A percentile compares a stretch with the other conserved stretches of the same genome.
Evolutionary conservation across 1,139 yeast species (phyloP).

Genomic region (Diutina siamensis): DNA sequence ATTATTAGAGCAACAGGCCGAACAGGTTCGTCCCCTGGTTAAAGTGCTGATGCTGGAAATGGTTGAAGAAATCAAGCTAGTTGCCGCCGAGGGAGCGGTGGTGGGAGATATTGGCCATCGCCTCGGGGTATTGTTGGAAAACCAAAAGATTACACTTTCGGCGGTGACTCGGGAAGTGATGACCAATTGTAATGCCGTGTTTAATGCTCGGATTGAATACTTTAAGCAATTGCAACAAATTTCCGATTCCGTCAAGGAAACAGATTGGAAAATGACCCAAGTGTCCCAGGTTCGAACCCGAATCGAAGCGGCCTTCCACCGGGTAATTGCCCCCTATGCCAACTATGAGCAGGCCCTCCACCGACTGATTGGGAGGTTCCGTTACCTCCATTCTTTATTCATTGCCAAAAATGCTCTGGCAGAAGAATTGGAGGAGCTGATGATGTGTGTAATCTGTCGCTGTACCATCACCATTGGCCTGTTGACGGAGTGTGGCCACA

Average conservation of each 20-base stretch:
- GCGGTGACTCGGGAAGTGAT: slow-evolving; percentile 37
- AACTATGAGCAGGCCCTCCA: neutral
- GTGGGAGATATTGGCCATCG: neutral
- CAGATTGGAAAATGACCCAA: neutral
- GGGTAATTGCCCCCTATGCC: neutral
- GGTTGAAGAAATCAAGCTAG: neutral
- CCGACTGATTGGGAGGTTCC: slow-evolving; percentile 1
- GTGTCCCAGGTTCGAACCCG: neutral
- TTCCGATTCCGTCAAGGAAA: slow-evolving; percentile 59
- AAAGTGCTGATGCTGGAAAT: neutral
- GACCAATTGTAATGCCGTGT: slow-evolving; percentile 48
- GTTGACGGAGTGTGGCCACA: slow-evolving; percentile 81
- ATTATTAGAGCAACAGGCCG: neutral
- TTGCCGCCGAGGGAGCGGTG: neutral
- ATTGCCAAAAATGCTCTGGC: slow-evolving; percentile 8
- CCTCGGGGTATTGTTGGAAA: slow-evolving; percentile 23
- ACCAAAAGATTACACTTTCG: slow-evolving; percentile 28
- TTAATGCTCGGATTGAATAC: slow-evolving; percentile 69
- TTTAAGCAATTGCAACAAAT: slow-evolving; percentile 75
- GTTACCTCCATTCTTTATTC: slow-evolving; percentile 14
- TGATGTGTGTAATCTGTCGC: slow-evolving; percentile 69
- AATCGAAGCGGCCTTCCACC: neutral
- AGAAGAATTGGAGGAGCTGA: slow-evolving; percentile 22
- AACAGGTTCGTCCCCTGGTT: neutral
- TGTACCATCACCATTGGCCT: slow-evolving; percentile 61